Evolutionary conservation across 2,329 filamentous ascomycete genomes (phyloP).

Genomic region (Chaetomiaceae sp.): DNA sequence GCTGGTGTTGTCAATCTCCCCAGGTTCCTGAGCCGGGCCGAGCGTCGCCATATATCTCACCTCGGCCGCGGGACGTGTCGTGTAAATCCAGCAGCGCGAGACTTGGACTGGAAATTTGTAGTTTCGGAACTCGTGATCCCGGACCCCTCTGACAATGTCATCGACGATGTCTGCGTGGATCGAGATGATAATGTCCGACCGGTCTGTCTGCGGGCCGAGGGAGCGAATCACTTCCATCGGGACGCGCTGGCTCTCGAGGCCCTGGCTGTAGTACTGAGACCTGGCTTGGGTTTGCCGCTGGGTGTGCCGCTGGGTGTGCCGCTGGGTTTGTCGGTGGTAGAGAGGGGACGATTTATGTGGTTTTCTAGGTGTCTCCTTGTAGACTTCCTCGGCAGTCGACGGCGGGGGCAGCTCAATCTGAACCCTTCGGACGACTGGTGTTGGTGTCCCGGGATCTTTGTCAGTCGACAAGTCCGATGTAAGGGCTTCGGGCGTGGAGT

Average conservation of each 20-base stretch:
- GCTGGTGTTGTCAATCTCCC: conserved; percentile 40
- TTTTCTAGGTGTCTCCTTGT: conserved; percentile 22
- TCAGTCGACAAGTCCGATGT: conserved; percentile 5
- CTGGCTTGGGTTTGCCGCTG: conserved; percentile 22
- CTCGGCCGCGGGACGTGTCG: conserved; percentile 41
- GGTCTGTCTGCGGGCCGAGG: conserved; percentile 44
- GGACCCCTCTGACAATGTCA: conserved; percentile 44
- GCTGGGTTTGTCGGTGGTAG: conserved; percentile 16
- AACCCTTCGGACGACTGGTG: conserved; percentile 21
- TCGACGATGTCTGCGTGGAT: conserved; percentile 44
- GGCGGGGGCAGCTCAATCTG: conserved; percentile 18
- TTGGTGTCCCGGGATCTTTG: conserved; percentile 23
- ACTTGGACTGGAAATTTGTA: conserved; percentile 53
- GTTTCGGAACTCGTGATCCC: conserved; percentile 51
- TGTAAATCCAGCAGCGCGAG: conserved; percentile 59
- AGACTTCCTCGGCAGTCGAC: conserved; percentile 17
- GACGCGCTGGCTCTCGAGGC: conserved; percentile 47
- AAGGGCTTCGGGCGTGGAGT: conserved; percentile 5
- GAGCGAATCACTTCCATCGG: conserved; percentile 44
- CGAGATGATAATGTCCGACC: conserved; percentile 51
- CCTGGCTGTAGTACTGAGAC: conserved; percentile 33
- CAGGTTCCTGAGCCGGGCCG: conserved; percentile 41
- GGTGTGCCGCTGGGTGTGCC: conserved; percentile 17
- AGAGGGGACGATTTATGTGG: conserved; percentile 16
- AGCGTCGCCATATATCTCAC: conserved; percentile 57